phyloP scores from a whole-genome alignment of 495 filamentous ascomycete species.

The Evernia prunastri region DNA sequence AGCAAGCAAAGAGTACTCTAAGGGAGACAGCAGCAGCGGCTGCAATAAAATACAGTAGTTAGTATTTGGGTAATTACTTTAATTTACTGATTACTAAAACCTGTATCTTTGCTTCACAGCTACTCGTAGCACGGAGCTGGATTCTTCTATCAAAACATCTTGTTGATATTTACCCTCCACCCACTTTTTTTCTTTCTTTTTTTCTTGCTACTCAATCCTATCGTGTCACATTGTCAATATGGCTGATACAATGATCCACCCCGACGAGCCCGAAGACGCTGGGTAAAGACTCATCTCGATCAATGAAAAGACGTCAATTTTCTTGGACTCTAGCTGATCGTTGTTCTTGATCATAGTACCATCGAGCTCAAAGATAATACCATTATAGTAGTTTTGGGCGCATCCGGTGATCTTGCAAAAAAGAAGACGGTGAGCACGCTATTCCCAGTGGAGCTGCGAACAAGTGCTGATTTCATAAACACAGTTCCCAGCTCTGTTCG shows the following conservation, averaged over 20 bases:
- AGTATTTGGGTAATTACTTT: background rate
- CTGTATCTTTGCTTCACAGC: too few species aligned
- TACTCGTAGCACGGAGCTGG: background rate
- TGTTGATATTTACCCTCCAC: background rate
- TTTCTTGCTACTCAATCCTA: background rate
- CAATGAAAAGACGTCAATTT: conserved; percentile 9
- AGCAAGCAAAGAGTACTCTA: background rate
- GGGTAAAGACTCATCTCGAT: conserved; percentile 50
- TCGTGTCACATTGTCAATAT: conserved; percentile 32
- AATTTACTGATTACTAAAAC: background rate
- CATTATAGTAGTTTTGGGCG: conserved; percentile 92
- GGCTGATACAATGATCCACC: conserved; percentile 57
- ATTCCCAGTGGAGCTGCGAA: background rate
- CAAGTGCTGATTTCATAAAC: conserved; percentile 26
- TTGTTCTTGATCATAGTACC: conserved; percentile 45
- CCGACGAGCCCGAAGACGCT: conserved; percentile 53
- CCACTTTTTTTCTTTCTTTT: background rate
- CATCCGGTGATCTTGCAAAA: conserved; percentile 95
- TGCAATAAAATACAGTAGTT: background rate
- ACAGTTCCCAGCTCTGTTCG: conserved; percentile 96
- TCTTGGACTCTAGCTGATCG: conserved; percentile 7
- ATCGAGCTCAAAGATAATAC: conserved; percentile 98
- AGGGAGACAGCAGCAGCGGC: too few species aligned
- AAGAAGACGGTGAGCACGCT: conserved; percentile 78
- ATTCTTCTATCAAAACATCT: background rate